Conservation (phyloP, 768 basidiomycete species). For the Lactarius pseudohatsudake region DNA sequence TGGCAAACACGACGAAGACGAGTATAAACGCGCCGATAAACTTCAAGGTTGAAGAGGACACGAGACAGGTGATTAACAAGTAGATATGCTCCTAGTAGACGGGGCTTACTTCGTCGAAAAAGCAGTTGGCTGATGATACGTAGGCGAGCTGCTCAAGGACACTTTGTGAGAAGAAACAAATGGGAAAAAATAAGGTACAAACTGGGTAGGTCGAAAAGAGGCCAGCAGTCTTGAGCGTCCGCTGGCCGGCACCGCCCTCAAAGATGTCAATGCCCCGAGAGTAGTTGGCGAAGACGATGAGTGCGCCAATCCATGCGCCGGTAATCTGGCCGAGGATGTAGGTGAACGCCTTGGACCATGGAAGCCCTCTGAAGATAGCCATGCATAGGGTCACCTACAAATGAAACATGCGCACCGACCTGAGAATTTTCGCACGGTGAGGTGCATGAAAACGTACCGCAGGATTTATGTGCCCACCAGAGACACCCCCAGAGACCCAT, state of each 20-base stretch:
- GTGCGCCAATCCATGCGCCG: conserved; percentile 59
- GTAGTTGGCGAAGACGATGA: conserved; percentile 61
- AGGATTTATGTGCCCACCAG: conserved; percentile 61
- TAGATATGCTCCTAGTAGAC: too few relatives aligned
- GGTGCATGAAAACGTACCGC: conserved; percentile 27
- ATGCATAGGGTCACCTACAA: conserved; percentile 65
- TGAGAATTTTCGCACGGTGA: not conserved
- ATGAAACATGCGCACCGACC: not conserved
- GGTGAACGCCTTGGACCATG: conserved; percentile 74
- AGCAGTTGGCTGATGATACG: conserved; percentile 44
- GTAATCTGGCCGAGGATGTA: conserved; percentile 64
- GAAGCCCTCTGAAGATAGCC: conserved; percentile 69
- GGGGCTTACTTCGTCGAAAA: conserved; percentile 46
- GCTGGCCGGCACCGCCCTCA: conserved; percentile 55
- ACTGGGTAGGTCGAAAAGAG: conserved; percentile 67
- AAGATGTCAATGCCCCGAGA: conserved; percentile 62
- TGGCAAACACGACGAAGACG: conserved; percentile 52
- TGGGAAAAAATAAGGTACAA: conserved; percentile 29
- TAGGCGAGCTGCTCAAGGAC: conserved; percentile 37
- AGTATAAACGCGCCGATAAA: conserved; percentile 60
- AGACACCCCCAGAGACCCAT: conserved; percentile 64
- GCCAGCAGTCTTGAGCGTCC: conserved; percentile 56
- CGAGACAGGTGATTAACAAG: not conserved
- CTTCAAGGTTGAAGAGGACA: conserved; percentile 32
- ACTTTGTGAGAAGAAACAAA: not conserved